Conservation (phyloP, 2,329 filamentous ascomycete genomes). For the Calycina marina region DNA sequence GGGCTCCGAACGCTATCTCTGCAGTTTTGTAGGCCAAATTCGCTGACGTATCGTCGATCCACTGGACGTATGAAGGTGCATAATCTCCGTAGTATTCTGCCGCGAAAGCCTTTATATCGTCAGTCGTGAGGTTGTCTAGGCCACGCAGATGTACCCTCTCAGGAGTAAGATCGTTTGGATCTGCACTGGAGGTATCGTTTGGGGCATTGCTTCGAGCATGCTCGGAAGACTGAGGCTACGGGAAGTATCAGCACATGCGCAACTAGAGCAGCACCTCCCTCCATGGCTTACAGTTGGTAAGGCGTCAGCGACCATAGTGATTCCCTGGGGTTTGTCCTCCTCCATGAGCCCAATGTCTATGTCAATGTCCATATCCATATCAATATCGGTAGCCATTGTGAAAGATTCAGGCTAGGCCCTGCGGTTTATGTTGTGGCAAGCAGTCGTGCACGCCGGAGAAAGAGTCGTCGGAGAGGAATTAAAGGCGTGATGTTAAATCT, state of each 20-base stretch:
- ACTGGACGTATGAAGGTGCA: conserved; percentile 56
- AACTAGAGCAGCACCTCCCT: conserved; percentile 2
- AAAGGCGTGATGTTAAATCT: no score
- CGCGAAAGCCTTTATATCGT: conserved; percentile 65
- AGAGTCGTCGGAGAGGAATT: no score
- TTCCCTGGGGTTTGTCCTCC: conserved; percentile 15
- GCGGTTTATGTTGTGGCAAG: no score
- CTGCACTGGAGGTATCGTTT: conserved; percentile 14
- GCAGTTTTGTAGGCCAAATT: conserved; percentile 65
- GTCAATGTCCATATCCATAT: conserved; percentile 65
- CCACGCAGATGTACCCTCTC: conserved; percentile 54
- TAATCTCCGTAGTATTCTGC: conserved; percentile 46
- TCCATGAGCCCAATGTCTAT: conserved; percentile 39
- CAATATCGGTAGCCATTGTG: conserved; percentile 34
- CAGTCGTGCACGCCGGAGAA: no score
- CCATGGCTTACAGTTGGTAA: conserved; percentile 2
- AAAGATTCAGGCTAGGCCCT: no score
- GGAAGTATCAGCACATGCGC: conserved; percentile 6
- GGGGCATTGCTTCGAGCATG: conserved; percentile 5
- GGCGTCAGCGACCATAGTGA: conserved; percentile 10
- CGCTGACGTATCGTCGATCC: conserved; percentile 87
- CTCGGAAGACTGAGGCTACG: neutral
- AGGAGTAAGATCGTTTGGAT: conserved; percentile 12
- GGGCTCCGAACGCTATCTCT: conserved; percentile 35
- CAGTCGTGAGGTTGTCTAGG: conserved; percentile 66